phyloP scores from a whole-genome alignment of 176 grass and related monocot species.

The Coix lacrymajobi region DNA sequence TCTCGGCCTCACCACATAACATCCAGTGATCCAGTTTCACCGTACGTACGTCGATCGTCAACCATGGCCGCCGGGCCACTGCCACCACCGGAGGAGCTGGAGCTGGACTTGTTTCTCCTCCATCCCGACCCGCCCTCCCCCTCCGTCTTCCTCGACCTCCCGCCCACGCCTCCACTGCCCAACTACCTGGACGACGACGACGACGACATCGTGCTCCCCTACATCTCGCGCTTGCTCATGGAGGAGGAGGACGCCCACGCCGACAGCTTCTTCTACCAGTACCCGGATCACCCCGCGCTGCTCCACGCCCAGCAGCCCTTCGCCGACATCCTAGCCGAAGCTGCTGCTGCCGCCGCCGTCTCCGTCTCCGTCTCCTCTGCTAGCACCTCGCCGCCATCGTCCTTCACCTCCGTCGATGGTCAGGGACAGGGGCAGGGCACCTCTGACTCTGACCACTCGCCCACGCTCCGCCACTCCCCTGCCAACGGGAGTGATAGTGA shows the following conservation, averaged over 20 bases:
- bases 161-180: background rate
- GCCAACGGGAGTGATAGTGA: background rate
- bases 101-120: background rate
- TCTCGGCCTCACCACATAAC: no score
- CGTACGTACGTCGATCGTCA: background rate
- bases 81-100: background rate
- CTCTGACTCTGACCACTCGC: background rate
- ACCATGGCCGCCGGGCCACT: background rate
- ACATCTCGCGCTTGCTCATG: slow-evolving; percentile 55
- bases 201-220: slow-evolving; percentile 32
- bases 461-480: no score
- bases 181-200: background rate
- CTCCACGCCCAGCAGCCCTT: slow-evolving; percentile 40
- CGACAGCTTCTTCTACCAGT: slow-evolving; percentile 39
- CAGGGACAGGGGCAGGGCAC: no score
- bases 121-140: slow-evolving; percentile 3
- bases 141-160: slow-evolving; percentile 20
- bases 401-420: background rate
- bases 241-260: slow-evolving; percentile 59
- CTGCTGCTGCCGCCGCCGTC: background rate
- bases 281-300: slow-evolving; percentile 40
- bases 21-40: no score
- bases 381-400: slow-evolving; percentile 6
- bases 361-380: no score
- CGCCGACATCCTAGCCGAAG: slow-evolving; percentile 38